Base-by-base conservation (phyloP, 345 rosid species). In the Gossypium turneri region DNA sequence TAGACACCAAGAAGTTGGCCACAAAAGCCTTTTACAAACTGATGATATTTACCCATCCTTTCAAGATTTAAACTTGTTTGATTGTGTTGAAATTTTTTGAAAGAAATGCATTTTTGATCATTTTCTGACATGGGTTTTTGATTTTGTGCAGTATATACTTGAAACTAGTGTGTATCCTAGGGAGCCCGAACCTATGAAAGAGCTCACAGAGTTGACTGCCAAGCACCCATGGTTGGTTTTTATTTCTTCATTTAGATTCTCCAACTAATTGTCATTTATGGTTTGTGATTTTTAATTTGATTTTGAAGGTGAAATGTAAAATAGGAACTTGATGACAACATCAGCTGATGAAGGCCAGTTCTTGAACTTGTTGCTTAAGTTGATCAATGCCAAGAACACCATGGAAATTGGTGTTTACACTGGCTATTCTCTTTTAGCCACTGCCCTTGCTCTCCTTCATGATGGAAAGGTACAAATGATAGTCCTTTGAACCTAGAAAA, bases 341-440 rank as follows among this genome's bases (percentile, higher is more conserved):
- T 93, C 98, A 13, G 98, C 98, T 0, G 99, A 96, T 73, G 98
- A 91, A 85, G 99, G 97, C 41, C 99, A 96, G 79, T 93, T 96
- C 75, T 68, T 96, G 83, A 90, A 78, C 92, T 88, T 92, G 97
- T 82, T 96, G 19, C 82, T 96, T 65, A 96, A 96, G 82, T 86
- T 96, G 17, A 83, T 92, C 81, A 96, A 96, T 79, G 99, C 98
- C 51, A 93, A 96, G 87, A 93, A 93, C 90, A 96, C 99, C 41
- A 96, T 96, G 97, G 98, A 96, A 82, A 93, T 96, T 27, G 99
- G 99, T 12, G 98, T 96, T 51, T 96, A 89, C 90, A 96, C 99
- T 24, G 98, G 99, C 41, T 93, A 96, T 84, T 93, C 99, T 78
- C 97, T 96, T 51, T 71, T 96, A 22, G 94, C 98, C 76, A 95